Evolutionary conservation across 2,329 filamentous ascomycete species (phyloP).

Genomic region (Phialophora macrospora): DNA sequence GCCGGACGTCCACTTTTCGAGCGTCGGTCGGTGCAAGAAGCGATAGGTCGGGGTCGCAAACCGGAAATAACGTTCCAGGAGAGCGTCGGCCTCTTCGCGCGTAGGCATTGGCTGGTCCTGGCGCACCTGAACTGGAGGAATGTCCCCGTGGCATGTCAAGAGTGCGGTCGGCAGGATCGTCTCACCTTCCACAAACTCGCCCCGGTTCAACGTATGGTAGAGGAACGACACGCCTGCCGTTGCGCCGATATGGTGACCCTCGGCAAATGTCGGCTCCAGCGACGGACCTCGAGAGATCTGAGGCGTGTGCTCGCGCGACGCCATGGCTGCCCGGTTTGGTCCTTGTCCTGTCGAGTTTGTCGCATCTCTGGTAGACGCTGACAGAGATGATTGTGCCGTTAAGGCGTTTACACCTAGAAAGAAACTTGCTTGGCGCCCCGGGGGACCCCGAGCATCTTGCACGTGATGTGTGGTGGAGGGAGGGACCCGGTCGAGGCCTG

Average conservation of each 20-base stretch:
- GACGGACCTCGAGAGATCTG: conserved; percentile 26
- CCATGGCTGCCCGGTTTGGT: not conserved
- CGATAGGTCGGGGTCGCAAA: conserved; percentile 61
- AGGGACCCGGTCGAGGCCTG: not conserved
- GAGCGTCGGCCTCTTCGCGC: conserved; percentile 43
- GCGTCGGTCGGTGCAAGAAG: conserved; percentile 57
- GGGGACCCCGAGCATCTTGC: not conserved
- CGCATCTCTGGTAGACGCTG: not conserved
- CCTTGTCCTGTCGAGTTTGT: not conserved
- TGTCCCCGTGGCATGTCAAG: conserved; percentile 47
- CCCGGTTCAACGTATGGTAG: conserved; percentile 64
- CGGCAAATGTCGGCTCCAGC: conserved; percentile 40
- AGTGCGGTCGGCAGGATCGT: conserved; percentile 46
- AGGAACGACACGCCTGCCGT: conserved; percentile 59
- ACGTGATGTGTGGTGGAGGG: not conserved
- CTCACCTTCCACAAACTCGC: conserved; percentile 43
- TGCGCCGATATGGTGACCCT: conserved; percentile 56
- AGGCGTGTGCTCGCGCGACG: conserved; percentile 6
- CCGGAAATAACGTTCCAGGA: conserved; percentile 60
- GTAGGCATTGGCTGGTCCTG: conserved; percentile 44
- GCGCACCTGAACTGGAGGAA: conserved; percentile 46
- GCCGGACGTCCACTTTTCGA: conserved; percentile 51
- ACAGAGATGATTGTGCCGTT: not conserved
- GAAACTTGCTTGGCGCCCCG: not conserved
- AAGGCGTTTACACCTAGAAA: not conserved